Percentiles rank a stretch among this genome's conserved stretches.
Conservation (phyloP, 306 rosid genomes). For the Dalbergia cochinchinensis region DNA sequence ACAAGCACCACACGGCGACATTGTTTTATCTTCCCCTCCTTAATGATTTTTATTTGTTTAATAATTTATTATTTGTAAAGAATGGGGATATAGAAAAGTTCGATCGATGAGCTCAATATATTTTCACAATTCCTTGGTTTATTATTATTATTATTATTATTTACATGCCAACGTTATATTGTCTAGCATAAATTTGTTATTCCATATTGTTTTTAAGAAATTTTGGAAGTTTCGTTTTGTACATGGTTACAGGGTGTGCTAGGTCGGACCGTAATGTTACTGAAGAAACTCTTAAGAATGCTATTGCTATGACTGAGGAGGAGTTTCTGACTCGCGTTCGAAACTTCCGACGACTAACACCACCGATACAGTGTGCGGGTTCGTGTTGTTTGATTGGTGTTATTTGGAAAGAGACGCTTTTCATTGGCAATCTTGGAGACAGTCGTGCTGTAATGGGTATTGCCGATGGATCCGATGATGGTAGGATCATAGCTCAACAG, state of each 20-base stretch:
- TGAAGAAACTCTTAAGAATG: constrained; percentile 54
- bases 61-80: neutral
- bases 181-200: too few species aligned
- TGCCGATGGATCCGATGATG: constrained; percentile 42
- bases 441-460: constrained; percentile 70
- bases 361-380: too few species aligned
- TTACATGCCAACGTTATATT: too few species aligned
- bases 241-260: constrained; percentile 55
- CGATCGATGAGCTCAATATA: too few species aligned
- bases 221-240: constrained; percentile 21
- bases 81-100: too few species aligned
- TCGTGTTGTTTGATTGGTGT: constrained; percentile 68
- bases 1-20: too few species aligned
- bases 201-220: neutral
- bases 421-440: constrained; percentile 67
- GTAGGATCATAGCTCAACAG: neutral
- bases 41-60: too few species aligned
- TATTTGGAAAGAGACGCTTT: constrained; percentile 65
- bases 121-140: too few species aligned
- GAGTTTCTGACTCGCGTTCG: constrained; percentile 67
- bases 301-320: constrained; percentile 67
- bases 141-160: too few species aligned
- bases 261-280: constrained; percentile 57
- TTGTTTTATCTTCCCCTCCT: too few species aligned
- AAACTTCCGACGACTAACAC: constrained; percentile 14